Base-by-base conservation (phyloP, 441 rosid genomes). In the Euphorbia celastroides region DNA sequence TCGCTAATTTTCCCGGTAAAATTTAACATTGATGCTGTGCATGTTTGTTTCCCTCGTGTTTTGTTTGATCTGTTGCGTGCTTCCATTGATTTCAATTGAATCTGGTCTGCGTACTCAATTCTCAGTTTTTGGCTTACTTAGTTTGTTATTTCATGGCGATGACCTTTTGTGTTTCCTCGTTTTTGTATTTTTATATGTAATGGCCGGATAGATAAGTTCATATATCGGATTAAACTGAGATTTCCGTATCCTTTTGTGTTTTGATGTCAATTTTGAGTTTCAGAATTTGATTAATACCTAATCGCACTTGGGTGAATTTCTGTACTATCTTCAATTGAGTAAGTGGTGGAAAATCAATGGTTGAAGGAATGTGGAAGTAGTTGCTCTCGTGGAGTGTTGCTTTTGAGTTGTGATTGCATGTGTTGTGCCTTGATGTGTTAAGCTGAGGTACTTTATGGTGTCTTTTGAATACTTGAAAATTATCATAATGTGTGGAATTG, bases 1-100 rank as follows among this genome's bases (percentile, higher is more conserved):
- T 5, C 44, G 17, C 2, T 30, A 23, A 56, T 1, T 17, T 16
- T n/a, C 44, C 17, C 22, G 1, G 3, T 6, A 3, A 6, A 70
- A 68, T 73, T 67, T 23, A 32, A 48, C 11, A 68, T 67, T 64
- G n/a, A 20, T 26, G 22, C 22, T 51, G 63, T 17, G 19, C 44
- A 12, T 54, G 30, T 19, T 14, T 60, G 34, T 26, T 30, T 3
- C 12, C 42, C 9, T 58, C 54, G 6, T 7, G 34, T 32, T 7
- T 34, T 12, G 12, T 69, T 25, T 38, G 79, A 69, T 61, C 25
- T 65, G 12, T 41, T 5, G 26, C 55, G 14, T 17, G n/a, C 52
- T 52, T 65, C 36, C 17, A 9, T 22, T 17, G 66, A 67, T 70
- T 73, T 51, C 36, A 23, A 63, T 64, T 59, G 48, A 41, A 42